Evolutionary conservation across 1,284 basidiomycete genomes (phyloP), one percentile per base, ranked within the genome.

Genomic region (Psilocybe mexicana): DNA sequence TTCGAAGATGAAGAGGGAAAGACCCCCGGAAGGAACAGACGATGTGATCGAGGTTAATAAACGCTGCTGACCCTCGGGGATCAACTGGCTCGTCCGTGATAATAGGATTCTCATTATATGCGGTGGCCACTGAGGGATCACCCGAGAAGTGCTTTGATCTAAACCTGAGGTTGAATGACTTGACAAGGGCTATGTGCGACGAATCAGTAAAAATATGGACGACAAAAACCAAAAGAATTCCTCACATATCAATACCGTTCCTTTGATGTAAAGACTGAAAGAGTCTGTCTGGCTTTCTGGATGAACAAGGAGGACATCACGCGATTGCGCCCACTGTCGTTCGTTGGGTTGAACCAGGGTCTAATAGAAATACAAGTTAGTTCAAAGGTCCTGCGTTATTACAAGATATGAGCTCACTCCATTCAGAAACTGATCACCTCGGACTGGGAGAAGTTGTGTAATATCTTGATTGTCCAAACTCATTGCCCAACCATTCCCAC

Each of bases 241-340:
- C 73, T 57, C 63, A 78, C 79, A 89, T 35, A 90, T 77, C 40
- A 92, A 65, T 57, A 90, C 83, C 8, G 80, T 77, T 23, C 83
- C 80, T 67, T 92, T 92, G 68, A 90, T 78, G 62, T 88, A 89
- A n/a, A 92, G 67, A n/a, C 82, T 82, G 63, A 90, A 90, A 0
- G 87, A 83, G 67, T 92, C 89, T 0, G 82, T 83, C 64, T 87
- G 83, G n/a, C 78, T 76, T 43, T 82, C 82, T 23, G 82, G 82
- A 65, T 90, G 86, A 7, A 71, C 69, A 6, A 84, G 76, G 25
- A 90, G 75, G 12, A 89, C 70, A 63, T 86, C 79, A 57, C 74
- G 77, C 11, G 79, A 79, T 63, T 87, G 83, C 0, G 87, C 84
- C 83, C 88, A 88, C 69, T 91, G 88, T 18, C 89, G 79, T 43